Base-by-base conservation (phyloP, 192 early-diverging fungal species). In the Backusella australiensis region DNA sequence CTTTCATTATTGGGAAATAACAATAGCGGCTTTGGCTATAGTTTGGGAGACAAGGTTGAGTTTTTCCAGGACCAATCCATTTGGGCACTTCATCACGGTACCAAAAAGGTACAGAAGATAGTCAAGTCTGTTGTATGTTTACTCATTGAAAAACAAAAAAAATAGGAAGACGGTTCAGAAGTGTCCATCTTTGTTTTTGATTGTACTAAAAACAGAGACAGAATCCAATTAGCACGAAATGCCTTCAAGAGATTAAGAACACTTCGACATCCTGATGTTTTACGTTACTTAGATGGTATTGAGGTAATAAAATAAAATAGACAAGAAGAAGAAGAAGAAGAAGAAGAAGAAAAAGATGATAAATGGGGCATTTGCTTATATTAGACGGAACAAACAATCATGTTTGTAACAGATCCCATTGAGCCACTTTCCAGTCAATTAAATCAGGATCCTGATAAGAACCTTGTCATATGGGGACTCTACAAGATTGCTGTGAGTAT, bases 151-250 rank as follows among this genome's bases (percentile, higher is more conserved):
- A 39, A 39, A 39, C 0, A 67, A 26, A 19, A 44, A 44, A n/a
- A 49, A 49, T 49, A 92, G 88, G 90, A 93, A 14, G 91, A 91
- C 69, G 86, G 87, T 68, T 86, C 87, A 12, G 75, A 87, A 26
- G 92, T 91, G 1, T 90, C 95, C 12, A 90, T 97, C 11, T 97
- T 99, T 81, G 88, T 93, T 8, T 96, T 96, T 77, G 95, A 96
- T 80, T 84, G 88, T 59, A 71, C 77, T 21, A 86, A 86, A 44
- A 83, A 93, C 66, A 80, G 84, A 38, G 91, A 94, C 73, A 90
- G 86, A 73, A 72, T 96, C n/a, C 88, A 89, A 2, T 85, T 96
- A n/a, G 96, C 97, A 19, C 88, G 89, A 75, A 98, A 99, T 78
- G 92, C 94, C 2, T 90, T 96, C 73, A 93, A 93, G 81, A 89